Base-by-base conservation (phyloP, 306 rosid genomes). In the Hippophae rhamnoides region DNA sequence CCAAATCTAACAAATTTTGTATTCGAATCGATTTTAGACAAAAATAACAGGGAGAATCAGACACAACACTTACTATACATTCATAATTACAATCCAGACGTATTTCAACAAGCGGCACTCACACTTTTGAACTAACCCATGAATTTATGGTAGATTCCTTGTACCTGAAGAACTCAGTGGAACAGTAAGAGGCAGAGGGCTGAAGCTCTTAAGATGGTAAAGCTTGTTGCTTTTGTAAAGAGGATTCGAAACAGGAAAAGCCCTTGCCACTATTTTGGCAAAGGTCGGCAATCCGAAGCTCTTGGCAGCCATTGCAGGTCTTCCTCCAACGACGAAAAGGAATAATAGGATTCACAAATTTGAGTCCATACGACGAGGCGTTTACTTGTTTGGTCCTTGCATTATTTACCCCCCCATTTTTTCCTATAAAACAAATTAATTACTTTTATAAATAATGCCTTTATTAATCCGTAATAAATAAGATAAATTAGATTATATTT, bases 91-190 rank as follows among this genome's bases (percentile, higher is more conserved):
- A 52, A 43, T 52, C n/a, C 67, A 42, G 6, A 11, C 14, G 18
- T 8, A 40, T 13, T n/a, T 49, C 9, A 43, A 13, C 10, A 54
- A 38, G 60, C 25, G 41, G 9, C 23, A 18, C 26, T 26, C n/a
- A 40, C 42, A 44, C 12, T 60, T 1, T 14, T 25, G 18, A 60
- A 27, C 25, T 26, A 18, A 13, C 47, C 40, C 9, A 12, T n/a
- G 13, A 60, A n/a, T 6, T 14, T 13, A 44, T 23, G 41, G 10
- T 43, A 47, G 13, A 55, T 8, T 14, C 14, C 9, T 41, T 48
- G 70, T 9, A 90, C 97, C 97, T 84, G 89, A 74, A 69, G 82
- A 64, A 63, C 60, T 43, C n/a, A 60, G 58, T 23, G 84, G 74
- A 76, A 73, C 31, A n/a, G 79, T 49, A 64, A 67, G 74, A 57